Evolutionary conservation across 106 monocot species (phyloP).

Genomic region (Triglochin maritima): DNA sequence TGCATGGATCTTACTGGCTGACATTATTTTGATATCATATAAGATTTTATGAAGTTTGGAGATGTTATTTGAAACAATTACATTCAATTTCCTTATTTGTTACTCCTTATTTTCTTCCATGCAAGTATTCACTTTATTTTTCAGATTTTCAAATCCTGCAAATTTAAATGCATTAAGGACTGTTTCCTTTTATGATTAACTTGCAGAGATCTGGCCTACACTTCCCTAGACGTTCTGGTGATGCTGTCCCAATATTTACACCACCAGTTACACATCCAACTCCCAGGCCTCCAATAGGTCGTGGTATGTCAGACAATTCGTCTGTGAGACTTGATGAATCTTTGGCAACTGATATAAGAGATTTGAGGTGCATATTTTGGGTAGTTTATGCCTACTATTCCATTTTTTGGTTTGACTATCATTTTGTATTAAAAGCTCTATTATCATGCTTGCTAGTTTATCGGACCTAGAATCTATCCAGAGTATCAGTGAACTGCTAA

Average conservation of each 20-base stretch:
- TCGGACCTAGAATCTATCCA: slow-evolving; percentile 58
- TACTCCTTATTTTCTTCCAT: neutral
- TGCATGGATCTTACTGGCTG: too few relatives aligned
- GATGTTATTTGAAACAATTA: neutral
- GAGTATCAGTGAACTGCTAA: slow-evolving; percentile 50
- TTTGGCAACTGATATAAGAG: slow-evolving; percentile 67
- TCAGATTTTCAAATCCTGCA: neutral
- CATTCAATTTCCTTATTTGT: too few relatives aligned
- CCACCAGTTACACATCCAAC: slow-evolving; percentile 31
- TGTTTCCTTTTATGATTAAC: neutral
- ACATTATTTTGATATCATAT: too few relatives aligned
- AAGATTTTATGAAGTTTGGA: too few relatives aligned
- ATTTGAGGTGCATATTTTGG: slow-evolving; percentile 42
- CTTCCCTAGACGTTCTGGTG: slow-evolving; percentile 53
- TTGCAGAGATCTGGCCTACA: slow-evolving; percentile 62
- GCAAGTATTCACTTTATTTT: neutral
- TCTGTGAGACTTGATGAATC: slow-evolving; percentile 74
- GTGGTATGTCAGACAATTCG: slow-evolving; percentile 56
- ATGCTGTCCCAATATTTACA: slow-evolving; percentile 66
- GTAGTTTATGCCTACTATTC: neutral
- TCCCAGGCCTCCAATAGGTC: slow-evolving; percentile 10
- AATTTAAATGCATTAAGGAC: neutral
- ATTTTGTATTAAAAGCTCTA: neutral
- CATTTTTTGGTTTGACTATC: neutral
- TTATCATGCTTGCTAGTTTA: slow-evolving; percentile 26